These are phyloP conservation scores for Solanum acaule DNA, from an alignment of 257 asterid genomes.

Conservation along the genomic window DNA sequence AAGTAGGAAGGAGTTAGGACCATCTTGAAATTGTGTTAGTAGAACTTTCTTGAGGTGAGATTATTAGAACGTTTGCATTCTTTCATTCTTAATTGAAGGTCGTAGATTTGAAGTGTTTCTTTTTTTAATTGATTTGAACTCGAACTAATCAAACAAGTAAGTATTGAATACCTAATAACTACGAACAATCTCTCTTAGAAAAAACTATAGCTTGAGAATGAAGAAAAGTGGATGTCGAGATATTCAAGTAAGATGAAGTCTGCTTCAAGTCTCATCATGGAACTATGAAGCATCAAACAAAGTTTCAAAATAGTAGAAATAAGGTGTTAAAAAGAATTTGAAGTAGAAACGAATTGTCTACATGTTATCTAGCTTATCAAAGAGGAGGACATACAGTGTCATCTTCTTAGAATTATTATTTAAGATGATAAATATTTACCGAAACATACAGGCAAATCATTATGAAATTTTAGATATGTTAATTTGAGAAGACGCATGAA, in stretches of 20 bases:
- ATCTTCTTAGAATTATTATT: no score
- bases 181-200: no score
- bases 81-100: not conserved
- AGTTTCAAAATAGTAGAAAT: not conserved
- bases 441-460: no score
- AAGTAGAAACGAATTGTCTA: no score
- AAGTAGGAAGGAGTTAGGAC: not conserved
- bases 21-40: not conserved
- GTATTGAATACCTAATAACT: not conserved
- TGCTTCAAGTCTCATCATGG: not conserved
- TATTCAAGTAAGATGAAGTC: not conserved
- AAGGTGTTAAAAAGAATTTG: no score
- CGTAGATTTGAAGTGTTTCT: not conserved
- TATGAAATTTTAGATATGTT: no score
- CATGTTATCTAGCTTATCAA: no score
- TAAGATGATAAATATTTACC: no score
- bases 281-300: not conserved
- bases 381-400: no score
- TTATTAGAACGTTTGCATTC: not conserved
- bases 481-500: no score
- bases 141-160: not conserved
- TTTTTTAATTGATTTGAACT: not conserved
- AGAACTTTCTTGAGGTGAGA: not conserved
- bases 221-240: no score
- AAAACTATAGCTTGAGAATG: no score